Percentiles rank a stretch among this genome's conserved stretches.
Conservation (phyloP, 495 filamentous ascomycete genomes). For the Penicillium maclennaniae region DNA sequence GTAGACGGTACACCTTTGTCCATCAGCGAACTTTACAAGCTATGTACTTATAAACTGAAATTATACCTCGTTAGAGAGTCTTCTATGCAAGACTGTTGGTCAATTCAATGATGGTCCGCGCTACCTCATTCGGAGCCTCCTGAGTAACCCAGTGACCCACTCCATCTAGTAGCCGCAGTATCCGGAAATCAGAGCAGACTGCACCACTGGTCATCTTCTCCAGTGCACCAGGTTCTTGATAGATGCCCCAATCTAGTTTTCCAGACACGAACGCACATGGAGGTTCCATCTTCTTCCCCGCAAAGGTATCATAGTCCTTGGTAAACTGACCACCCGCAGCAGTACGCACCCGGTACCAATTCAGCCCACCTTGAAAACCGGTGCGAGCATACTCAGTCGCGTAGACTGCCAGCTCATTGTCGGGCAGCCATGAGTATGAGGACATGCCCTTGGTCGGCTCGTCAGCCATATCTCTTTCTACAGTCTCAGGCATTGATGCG, state of each 20-base stretch:
- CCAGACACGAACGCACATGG: slow-evolving; percentile 58
- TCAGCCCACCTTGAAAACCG: slow-evolving; percentile 67
- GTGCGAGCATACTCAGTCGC: slow-evolving; percentile 57
- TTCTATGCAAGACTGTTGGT: slow-evolving; percentile 5
- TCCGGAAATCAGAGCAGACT: slow-evolving; percentile 49
- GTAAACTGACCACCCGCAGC: slow-evolving; percentile 37
- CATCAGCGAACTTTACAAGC: neutral
- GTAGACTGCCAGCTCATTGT: slow-evolving; percentile 57
- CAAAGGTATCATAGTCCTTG: slow-evolving; percentile 55
- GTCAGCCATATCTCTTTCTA: slow-evolving; percentile 49
- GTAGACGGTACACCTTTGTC: too few relatives aligned
- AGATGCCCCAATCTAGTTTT: slow-evolving; percentile 62
- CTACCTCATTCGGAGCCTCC: slow-evolving; percentile 55
- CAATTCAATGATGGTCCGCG: slow-evolving; percentile 47
- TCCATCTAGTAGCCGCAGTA: slow-evolving; percentile 49
- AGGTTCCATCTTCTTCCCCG: slow-evolving; percentile 60
- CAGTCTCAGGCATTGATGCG: slow-evolving; percentile 53
- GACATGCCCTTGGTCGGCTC: slow-evolving; percentile 35
- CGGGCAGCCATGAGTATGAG: slow-evolving; percentile 49
- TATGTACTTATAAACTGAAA: neutral
- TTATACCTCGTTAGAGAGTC: too few relatives aligned
- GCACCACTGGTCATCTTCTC: slow-evolving; percentile 48
- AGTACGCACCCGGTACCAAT: slow-evolving; percentile 64
- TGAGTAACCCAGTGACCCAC: slow-evolving; percentile 69
- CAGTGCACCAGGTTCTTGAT: slow-evolving; percentile 60